Conservation (phyloP, 179 eudicot species). For the Silene vulgaris region DNA sequence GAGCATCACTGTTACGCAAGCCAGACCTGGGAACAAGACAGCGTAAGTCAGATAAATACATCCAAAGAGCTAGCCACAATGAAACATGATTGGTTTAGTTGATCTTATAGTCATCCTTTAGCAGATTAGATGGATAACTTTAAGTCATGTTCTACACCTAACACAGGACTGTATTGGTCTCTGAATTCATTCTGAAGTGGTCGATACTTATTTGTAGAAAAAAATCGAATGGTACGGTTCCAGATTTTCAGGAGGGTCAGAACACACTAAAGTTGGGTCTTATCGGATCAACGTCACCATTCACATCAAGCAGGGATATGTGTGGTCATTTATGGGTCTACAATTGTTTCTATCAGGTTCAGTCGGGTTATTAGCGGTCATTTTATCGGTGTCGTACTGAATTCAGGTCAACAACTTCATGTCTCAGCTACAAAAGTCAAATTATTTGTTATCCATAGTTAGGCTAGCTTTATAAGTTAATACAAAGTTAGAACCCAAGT, state of each 20-base stretch:
- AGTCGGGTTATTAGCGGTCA: background rate
- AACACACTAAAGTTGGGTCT: background rate
- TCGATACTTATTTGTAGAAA: no score
- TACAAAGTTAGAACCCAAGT: background rate
- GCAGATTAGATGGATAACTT: background rate
- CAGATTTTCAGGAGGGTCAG: background rate
- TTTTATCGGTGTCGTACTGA: background rate
- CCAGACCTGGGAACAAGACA: slow-evolving; percentile 54
- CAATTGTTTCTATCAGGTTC: background rate
- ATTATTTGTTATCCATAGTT: background rate
- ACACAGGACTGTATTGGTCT: background rate
- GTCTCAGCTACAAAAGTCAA: background rate
- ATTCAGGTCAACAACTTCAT: background rate
- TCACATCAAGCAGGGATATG: background rate
- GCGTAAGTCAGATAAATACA: slow-evolving; percentile 16
- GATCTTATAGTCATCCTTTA: background rate
- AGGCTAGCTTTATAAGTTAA: background rate
- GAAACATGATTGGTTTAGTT: background rate
- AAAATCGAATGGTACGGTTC: no score
- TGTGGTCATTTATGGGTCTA: background rate
- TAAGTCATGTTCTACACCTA: background rate
- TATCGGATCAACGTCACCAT: background rate
- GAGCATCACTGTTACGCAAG: slow-evolving; percentile 80
- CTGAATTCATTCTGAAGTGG: no score
- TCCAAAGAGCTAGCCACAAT: background rate